Percentiles rank a stretch among this genome's conserved stretches.
Conservation (phyloP, 371 early-diverging fungal genomes). For the Saksenaea oblongispora region DNA sequence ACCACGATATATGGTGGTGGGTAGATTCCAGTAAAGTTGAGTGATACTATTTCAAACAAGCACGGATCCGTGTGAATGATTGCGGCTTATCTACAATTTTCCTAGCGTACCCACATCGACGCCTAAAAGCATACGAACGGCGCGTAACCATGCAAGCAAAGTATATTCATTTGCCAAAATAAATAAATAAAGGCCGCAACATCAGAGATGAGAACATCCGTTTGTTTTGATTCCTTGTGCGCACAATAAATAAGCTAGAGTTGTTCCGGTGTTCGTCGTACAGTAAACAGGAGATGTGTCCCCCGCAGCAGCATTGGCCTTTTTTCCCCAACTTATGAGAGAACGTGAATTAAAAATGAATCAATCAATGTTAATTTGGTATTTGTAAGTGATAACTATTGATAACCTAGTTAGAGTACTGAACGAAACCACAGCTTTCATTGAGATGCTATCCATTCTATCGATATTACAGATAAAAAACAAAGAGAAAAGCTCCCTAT, state of each 20-base stretch:
- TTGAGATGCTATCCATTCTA: no score
- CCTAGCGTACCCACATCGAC: constrained; percentile 58
- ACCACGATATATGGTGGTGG: constrained; percentile 6
- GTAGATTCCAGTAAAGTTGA: constrained; percentile 8
- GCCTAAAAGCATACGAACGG: constrained; percentile 64
- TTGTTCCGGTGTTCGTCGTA: not conserved
- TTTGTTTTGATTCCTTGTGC: not conserved
- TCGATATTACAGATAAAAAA: no score
- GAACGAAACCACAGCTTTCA: no score
- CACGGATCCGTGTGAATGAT: constrained; percentile 64
- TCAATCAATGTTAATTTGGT: no score
- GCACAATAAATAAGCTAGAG: not conserved
- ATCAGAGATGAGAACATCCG: not conserved
- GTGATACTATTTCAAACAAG: constrained; percentile 27
- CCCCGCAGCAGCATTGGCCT: no score
- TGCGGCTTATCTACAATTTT: not conserved
- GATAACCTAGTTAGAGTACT: no score
- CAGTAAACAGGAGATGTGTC: no score
- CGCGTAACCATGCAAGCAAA: constrained; percentile 70
- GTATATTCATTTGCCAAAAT: constrained; percentile 70
- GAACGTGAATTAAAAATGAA: no score
- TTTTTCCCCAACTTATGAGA: no score
- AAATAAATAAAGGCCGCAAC: not conserved
- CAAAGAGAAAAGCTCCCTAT: no score
- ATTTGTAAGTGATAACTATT: no score